Percentiles rank a stretch among this genome's conserved stretches.
Evolutionary conservation across 345 rosid genomes (phyloP).

Genomic region (Bruguiera sexangula): DNA sequence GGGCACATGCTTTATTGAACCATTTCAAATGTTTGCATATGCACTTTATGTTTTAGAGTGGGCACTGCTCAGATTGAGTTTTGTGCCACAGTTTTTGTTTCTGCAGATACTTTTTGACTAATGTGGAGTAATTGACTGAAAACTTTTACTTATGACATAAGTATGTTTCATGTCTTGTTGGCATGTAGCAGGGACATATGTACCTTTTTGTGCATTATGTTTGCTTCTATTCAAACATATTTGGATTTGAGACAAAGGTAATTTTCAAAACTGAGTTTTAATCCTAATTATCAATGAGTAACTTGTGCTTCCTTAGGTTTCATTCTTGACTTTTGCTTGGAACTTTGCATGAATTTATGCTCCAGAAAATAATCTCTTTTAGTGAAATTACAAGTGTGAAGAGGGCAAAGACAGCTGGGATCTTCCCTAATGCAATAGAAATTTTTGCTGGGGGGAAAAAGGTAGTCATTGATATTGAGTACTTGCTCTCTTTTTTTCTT

Average conservation of each 20-base stretch:
- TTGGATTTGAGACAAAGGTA: conserved; percentile 99
- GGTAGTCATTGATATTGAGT: conserved; percentile 40
- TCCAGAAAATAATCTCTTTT: conserved; percentile 76
- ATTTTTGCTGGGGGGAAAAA: conserved; percentile 75
- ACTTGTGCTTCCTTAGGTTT: conserved; percentile 9
- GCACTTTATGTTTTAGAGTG: too few relatives aligned
- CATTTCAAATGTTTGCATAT: too few relatives aligned
- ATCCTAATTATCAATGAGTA: not conserved
- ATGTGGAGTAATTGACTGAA: not conserved
- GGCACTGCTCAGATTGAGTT: not conserved
- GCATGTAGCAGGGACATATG: conserved; percentile 82
- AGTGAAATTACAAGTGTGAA: conserved; percentile 65
- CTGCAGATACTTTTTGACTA: not conserved
- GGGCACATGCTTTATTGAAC: not conserved
- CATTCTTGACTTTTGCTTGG: conserved; percentile 14
- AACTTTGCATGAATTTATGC: conserved; percentile 15
- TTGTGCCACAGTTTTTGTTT: not conserved
- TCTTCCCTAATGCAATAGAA: conserved; percentile 94
- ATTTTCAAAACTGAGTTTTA: conserved; percentile 10
- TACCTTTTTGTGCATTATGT: conserved; percentile 71
- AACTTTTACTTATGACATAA: not conserved
- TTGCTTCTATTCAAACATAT: conserved; percentile 97
- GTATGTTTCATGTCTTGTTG: conserved; percentile 5
- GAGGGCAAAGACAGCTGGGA: conserved; percentile 94
- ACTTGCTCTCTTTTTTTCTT: not conserved